Conservation (phyloP, 1,284 basidiomycete genomes). For the Sparassis latifolia region DNA sequence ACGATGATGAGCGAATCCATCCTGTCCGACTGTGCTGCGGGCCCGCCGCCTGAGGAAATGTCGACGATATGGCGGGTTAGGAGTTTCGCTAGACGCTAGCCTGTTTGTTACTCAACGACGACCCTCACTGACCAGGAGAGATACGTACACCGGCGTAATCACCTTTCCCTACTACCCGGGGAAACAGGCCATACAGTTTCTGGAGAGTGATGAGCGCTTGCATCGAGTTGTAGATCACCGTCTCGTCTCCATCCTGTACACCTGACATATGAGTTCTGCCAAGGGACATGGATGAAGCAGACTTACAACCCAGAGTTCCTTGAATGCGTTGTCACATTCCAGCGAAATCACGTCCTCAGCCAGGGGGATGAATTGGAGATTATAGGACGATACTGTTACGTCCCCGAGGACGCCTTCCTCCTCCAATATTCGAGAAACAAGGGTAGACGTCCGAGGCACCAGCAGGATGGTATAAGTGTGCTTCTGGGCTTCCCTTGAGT, state of each 20-base stretch:
- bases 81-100: conserved; percentile 71
- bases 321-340: conserved; percentile 79
- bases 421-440: conserved; percentile 79
- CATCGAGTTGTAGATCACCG: conserved; percentile 82
- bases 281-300: background rate
- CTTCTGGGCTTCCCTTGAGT: conserved; percentile 58
- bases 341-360: conserved; percentile 88
- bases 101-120: background rate
- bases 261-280: background rate
- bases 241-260: conserved; percentile 87
- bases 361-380: conserved; percentile 89
- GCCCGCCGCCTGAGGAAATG: conserved; percentile 32
- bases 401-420: conserved; percentile 92
- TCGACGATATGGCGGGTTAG: conserved; percentile 51
- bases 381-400: conserved; percentile 79
- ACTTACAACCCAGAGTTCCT: conserved; percentile 81
- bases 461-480: conserved; percentile 88
- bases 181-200: conserved; percentile 84
- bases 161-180: conserved; percentile 91
- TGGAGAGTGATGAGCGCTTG: conserved; percentile 86
- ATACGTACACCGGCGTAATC: conserved; percentile 79
- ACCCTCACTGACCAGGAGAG: background rate
- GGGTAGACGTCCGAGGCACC: conserved; percentile 82
- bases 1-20: conserved; percentile 88
- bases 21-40: conserved; percentile 40